These are phyloP conservation scores for Artemisia tridentata DNA, from an alignment of 129 eudicot genomes.

Conservation along the genomic window DNA sequence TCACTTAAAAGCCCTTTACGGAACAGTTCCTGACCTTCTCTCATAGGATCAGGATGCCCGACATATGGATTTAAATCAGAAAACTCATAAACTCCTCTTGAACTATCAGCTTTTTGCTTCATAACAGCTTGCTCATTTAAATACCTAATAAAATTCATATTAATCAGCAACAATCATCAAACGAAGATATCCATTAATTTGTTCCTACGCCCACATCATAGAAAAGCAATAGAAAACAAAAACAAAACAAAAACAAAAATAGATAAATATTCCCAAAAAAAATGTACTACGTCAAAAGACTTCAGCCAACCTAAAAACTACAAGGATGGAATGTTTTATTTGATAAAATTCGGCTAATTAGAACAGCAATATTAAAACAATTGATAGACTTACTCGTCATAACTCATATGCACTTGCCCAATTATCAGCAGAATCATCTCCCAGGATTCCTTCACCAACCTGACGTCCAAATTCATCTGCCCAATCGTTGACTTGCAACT, in stretches of 20 bases:
- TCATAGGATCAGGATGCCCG: slow-evolving; percentile 93
- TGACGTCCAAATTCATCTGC: too few species aligned
- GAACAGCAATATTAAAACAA: too few species aligned
- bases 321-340: neutral
- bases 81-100: slow-evolving; percentile 79
- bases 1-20: slow-evolving; percentile 96
- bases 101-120: slow-evolving; percentile 54
- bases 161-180: neutral
- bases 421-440: too few species aligned
- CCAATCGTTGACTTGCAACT: too few species aligned
- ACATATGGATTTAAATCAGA: slow-evolving; percentile 97
- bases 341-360: too few species aligned
- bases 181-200: neutral
- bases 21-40: too few species aligned
- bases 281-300: too few species aligned
- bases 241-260: neutral
- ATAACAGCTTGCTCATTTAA: slow-evolving; percentile 69
- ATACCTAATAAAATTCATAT: slow-evolving; percentile 39
- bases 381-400: too few species aligned
- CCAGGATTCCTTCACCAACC: too few species aligned
- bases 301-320: neutral
- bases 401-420: too few species aligned
- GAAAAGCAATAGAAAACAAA: too few species aligned
- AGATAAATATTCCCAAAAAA: too few species aligned
- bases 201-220: neutral